Evolutionary conservation across 768 basidiomycete genomes (phyloP).

Genomic region (Agrocybe pediades): DNA sequence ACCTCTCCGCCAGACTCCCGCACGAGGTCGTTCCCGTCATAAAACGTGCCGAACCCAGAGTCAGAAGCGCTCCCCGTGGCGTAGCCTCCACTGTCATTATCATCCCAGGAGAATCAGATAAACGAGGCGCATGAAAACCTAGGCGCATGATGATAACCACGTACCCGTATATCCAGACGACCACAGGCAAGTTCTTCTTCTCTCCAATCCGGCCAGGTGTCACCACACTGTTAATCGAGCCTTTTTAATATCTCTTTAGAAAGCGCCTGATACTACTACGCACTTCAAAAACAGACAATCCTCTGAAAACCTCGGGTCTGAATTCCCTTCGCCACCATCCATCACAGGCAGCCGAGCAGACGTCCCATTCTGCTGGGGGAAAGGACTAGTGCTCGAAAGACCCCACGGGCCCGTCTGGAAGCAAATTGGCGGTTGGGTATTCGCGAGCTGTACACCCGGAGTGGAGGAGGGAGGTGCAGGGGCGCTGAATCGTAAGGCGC

Average conservation of each 20-base stretch:
- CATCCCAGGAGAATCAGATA: not conserved
- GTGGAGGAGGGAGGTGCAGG: slow-evolving; percentile 31
- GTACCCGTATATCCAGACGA: slow-evolving; percentile 48
- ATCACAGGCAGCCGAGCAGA: not conserved
- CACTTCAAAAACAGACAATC: slow-evolving; percentile 47
- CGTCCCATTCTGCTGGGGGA: slow-evolving; percentile 12
- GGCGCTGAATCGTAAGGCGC: slow-evolving; percentile 35
- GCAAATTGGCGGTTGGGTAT: slow-evolving; percentile 33
- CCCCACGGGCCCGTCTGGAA: slow-evolving; percentile 30
- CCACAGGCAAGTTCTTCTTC: slow-evolving; percentile 32
- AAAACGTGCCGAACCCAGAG: slow-evolving; percentile 5
- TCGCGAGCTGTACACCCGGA: slow-evolving; percentile 32
- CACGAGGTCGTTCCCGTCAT: slow-evolving; percentile 38
- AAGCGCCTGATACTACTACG: not conserved
- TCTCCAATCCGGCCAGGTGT: slow-evolving; percentile 32
- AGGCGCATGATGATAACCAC: not conserved
- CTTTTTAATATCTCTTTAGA: too few species aligned
- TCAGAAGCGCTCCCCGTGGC: slow-evolving; percentile 26
- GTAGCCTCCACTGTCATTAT: slow-evolving; percentile 31
- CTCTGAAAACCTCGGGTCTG: slow-evolving; percentile 24
- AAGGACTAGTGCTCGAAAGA: slow-evolving; percentile 29
- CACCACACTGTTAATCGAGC: slow-evolving; percentile 33
- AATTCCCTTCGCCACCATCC: not conserved
- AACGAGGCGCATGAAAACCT: not conserved
- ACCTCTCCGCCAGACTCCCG: slow-evolving; percentile 34